Evolutionary conservation across 306 rosid species (phyloP), one percentile per base, ranked within the genome.

Genomic region (Casuarina cunninghamiana): DNA sequence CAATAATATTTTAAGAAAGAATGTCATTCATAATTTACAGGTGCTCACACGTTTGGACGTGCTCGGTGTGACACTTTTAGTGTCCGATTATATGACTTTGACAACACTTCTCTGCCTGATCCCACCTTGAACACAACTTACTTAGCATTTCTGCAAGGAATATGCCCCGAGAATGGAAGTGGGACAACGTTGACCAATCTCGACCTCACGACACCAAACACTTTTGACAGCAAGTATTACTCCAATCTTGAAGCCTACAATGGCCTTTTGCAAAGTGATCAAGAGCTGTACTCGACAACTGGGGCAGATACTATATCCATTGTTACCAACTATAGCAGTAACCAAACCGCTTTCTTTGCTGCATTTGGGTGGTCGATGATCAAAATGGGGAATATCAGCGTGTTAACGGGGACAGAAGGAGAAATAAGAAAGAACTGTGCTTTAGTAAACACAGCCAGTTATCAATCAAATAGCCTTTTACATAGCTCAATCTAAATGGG

Each of bases 1-100:
- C 32, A 26, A 26, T 26, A 26, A 1, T 26, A 26, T 26, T 26
- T 26, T 0, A 26, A 26, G 32, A 26, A 26, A 26, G 2, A 32
- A 13, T 9, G 3, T 55, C 15, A 39, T 42, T 16, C 15, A 15
- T 16, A 6, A 70, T 39, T 43, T 72, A 10, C 15, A 81, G 84
- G 84, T 16, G 84, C 68, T 50, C 84, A 81, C 77, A 81, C 84
- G 12, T 81, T 81, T 75, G 84, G 84, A 51, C 77, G 77, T 8
- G 57, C 77, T 3, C 66, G 4, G 19, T 81, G 84, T 38, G 3
- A 0, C 0, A 2, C n/a, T 13, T 81, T 81, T 51, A 32, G 17
- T 13, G 1, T 0, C 1, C 46, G 84, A 35, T 32, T 81, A 26
- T 81, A 37, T 62, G 3, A 80, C 58, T 80, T 80, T 66, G 71